Evolutionary conservation across 257 asterid genomes (phyloP).

Genomic region (Asclepias syriaca): DNA sequence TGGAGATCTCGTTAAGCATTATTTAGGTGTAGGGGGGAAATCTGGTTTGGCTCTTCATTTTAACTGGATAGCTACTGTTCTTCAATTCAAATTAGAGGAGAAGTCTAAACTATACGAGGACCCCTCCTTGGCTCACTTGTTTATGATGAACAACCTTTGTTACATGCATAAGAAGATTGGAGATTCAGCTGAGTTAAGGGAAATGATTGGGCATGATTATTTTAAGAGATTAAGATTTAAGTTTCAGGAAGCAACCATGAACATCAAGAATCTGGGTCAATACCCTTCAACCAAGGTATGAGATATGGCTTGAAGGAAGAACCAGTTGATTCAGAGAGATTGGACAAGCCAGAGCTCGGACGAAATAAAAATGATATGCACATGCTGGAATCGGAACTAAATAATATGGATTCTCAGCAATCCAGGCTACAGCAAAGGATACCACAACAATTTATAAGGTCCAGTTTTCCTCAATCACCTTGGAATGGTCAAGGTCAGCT

Average conservation of each 20-base stretch:
- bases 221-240: conserved; percentile 49
- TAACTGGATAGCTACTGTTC: conserved; percentile 66
- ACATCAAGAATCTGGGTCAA: conserved; percentile 59
- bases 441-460: conserved; percentile 58
- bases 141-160: conserved; percentile 88
- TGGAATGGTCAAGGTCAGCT: conserved; percentile 78
- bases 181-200: conserved; percentile 70
- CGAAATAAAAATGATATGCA: conserved; percentile 43
- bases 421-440: conserved; percentile 67
- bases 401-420: conserved; percentile 57
- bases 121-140: conserved; percentile 61
- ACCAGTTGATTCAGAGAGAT: conserved; percentile 65
- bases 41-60: conserved; percentile 66
- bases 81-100: conserved; percentile 73
- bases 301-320: conserved; percentile 88
- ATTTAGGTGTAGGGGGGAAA: conserved; percentile 50
- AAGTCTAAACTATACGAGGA: conserved; percentile 77
- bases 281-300: conserved; percentile 66
- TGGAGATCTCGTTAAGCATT: conserved; percentile 33
- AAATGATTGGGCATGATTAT: too few relatives aligned
- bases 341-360: conserved; percentile 51
- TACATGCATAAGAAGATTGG: conserved; percentile 68
- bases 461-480: conserved; percentile 59
- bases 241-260: conserved; percentile 56
- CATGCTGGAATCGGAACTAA: conserved; percentile 47